Evolutionary conservation across 2,329 filamentous ascomycete species (phyloP), one percentile per base, ranked within the genome.

Genomic region (Fusarium transvaalense): DNA sequence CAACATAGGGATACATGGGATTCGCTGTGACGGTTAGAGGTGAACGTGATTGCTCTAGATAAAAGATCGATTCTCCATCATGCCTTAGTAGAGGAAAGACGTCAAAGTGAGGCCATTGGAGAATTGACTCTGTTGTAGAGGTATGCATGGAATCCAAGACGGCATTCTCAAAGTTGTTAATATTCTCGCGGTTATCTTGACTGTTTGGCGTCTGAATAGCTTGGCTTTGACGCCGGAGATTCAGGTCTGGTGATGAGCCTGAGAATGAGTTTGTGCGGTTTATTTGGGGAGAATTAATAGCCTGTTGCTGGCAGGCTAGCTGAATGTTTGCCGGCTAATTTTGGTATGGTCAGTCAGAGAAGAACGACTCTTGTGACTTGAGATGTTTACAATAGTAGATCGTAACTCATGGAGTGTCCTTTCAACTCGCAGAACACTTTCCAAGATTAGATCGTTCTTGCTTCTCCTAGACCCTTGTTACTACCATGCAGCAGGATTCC

Each of bases 361-460:
- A 23, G 9, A 13, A 14, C 10, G 5, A 15, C 10, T 10, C 6
- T 3, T 3, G 2, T 17, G 4, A 9, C 25, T 3, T 12, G 4
- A 25, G 1, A n/a, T 21, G 66, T 76, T 76, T 38, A 82, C 81
- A 54, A 84, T 73, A 23, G 75, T 78, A 23, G 78, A 74, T 52
- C 80, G 81, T 63, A 85, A 78, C 58, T 84, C 81, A 21, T 82
- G 78, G 6, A 86, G 76, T 13, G 81, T 76, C 51, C 76, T 80
- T 66, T 86, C 84, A 21, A 85, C 80, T 15, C 84, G 77, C 2
- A 85, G 69, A 5, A 84, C 82, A 7, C 83, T 82, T 59, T 85
- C 83, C 4, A 86, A 78, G 23, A 86, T 85, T 46, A 85, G 74
- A 59, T 86, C 84, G 42, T 80, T 84, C 69, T 86, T 86, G 31